A percentile compares a stretch with the other conserved stretches of the same genome.
phyloP scores from a whole-genome alignment of 1,284 basidiomycete genomes.

The Schizophyllum amplum region DNA sequence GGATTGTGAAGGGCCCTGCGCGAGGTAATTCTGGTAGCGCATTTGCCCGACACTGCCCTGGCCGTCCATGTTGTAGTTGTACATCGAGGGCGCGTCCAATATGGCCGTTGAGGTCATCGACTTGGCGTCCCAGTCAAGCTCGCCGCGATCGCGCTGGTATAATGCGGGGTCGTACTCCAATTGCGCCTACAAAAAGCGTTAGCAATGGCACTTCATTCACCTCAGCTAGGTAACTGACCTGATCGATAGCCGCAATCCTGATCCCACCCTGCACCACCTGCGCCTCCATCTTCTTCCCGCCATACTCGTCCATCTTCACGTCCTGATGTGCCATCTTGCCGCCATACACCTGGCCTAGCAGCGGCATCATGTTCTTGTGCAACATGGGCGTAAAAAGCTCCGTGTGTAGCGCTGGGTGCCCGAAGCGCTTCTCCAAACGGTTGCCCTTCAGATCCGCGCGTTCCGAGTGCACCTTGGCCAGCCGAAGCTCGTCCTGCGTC shows the following conservation, averaged over 20 bases:
- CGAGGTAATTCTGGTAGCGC: conserved; percentile 13
- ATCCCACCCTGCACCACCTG: conserved; percentile 37
- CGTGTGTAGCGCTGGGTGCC: conserved; percentile 47
- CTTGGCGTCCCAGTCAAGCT: conserved; percentile 15
- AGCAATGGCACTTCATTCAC: background rate
- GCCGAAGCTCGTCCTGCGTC: conserved; percentile 35
- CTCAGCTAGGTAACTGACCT: conserved; percentile 22
- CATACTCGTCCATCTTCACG: conserved; percentile 36
- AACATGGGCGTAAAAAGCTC: conserved; percentile 56
- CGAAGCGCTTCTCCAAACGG: conserved; percentile 48
- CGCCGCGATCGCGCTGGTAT: conserved; percentile 42
- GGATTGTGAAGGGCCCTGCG: conserved; percentile 6
- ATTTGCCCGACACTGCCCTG: conserved; percentile 17
- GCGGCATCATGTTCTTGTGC: conserved; percentile 45
- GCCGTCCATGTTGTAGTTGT: conserved; percentile 33
- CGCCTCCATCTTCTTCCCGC: conserved; percentile 35
- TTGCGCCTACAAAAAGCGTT: conserved; percentile 25
- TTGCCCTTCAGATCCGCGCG: conserved; percentile 37
- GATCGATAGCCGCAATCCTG: conserved; percentile 37
- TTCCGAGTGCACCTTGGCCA: conserved; percentile 37
- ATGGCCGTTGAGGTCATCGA: conserved; percentile 8
- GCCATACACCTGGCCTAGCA: conserved; percentile 39
- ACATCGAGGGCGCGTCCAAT: conserved; percentile 28
- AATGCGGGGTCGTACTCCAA: conserved; percentile 40
- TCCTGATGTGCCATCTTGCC: conserved; percentile 34